phyloP scores from a whole-genome alignment of 305 asterid genomes.

The Fraxinus latifolia region DNA sequence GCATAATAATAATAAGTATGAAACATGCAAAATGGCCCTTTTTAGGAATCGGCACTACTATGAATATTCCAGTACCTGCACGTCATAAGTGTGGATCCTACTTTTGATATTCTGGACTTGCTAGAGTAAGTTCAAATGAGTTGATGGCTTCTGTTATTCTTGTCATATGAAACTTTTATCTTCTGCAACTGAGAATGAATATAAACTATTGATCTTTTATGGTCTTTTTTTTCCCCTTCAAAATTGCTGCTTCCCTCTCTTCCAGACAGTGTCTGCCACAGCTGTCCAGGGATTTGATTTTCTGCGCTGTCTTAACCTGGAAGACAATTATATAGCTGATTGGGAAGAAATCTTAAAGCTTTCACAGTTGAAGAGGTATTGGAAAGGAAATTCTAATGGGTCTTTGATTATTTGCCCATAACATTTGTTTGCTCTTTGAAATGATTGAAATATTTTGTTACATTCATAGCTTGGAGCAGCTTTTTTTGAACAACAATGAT shows the following conservation, averaged over 20 bases:
- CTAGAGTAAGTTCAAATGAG: background rate
- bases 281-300: conserved; percentile 66
- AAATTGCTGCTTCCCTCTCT: conserved; percentile 20
- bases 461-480: conserved; percentile 78
- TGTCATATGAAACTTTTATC: background rate
- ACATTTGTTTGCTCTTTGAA: conserved; percentile 7
- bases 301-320: conserved; percentile 76
- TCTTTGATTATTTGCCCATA: conserved; percentile 3
- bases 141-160: conserved; percentile 12
- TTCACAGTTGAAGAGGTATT: conserved; percentile 65
- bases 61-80: background rate
- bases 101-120: background rate
- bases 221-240: conserved; percentile 15
- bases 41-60: background rate
- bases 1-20: background rate
- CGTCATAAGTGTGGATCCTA: background rate
- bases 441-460: conserved; percentile 21
- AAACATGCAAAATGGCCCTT: background rate
- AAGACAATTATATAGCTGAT: conserved; percentile 62
- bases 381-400: background rate
- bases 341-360: conserved; percentile 85
- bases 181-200: background rate
- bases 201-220: background rate
- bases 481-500: conserved; percentile 70
- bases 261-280: conserved; percentile 61